Conservation (phyloP, 2,329 filamentous ascomycete species). For the Pseudogymnoascus sp. region DNA sequence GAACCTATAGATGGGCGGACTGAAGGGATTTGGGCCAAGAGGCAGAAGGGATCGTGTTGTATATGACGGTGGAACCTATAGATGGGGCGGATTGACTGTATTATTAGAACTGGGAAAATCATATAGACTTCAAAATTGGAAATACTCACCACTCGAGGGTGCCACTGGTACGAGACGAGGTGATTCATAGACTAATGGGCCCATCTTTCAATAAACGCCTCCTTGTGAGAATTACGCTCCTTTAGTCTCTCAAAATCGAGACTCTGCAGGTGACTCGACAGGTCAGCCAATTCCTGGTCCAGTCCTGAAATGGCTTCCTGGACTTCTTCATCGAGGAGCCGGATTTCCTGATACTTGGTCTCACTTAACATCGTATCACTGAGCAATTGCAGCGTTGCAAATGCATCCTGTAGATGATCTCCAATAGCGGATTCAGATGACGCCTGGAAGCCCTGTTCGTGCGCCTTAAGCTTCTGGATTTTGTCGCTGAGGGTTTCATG, state of each 20-base stretch:
- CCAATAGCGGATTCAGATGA: conserved; percentile 42
- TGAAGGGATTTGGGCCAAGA: conserved; percentile 22
- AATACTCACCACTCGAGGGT: not conserved
- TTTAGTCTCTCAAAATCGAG: conserved; percentile 33
- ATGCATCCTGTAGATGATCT: conserved; percentile 42
- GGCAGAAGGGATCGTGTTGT: conserved; percentile 23
- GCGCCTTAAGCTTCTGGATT: conserved; percentile 38
- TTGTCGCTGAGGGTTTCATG: conserved; percentile 34
- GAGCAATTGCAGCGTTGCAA: conserved; percentile 43
- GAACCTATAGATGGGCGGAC: conserved; percentile 27
- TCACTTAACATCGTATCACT: conserved; percentile 49
- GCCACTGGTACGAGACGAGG: not conserved
- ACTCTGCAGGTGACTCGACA: conserved; percentile 33
- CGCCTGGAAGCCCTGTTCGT: conserved; percentile 42
- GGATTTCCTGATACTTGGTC: conserved; percentile 42
- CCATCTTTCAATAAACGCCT: conserved; percentile 45
- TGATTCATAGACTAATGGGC: not conserved
- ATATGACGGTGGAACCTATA: conserved; percentile 29
- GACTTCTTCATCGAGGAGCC: conserved; percentile 48
- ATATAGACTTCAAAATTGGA: not conserved
- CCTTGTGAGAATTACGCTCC: conserved; percentile 41
- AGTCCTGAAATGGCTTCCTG: conserved; percentile 41
- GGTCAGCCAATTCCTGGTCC: conserved; percentile 33
- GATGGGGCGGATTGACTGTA: not conserved
- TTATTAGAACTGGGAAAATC: conserved; percentile 1